Evolutionary conservation across 192 early-diverging fungal species (phyloP).

Genomic region (Rhizophagus prolifer): DNA sequence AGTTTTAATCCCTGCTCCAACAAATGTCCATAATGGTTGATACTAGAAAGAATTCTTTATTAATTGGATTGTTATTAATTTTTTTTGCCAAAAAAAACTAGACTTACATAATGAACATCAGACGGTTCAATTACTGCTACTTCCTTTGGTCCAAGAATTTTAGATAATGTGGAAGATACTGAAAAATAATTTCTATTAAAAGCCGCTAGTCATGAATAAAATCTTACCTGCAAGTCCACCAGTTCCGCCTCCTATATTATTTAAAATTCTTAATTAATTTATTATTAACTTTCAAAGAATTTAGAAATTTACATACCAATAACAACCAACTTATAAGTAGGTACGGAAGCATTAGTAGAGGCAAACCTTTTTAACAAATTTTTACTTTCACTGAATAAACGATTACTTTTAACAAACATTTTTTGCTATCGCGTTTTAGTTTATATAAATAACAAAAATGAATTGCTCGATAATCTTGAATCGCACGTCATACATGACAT

Average conservation of each 20-base stretch:
- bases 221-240: conserved; percentile 51
- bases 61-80: background rate
- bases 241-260: conserved; percentile 50
- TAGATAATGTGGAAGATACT: conserved; percentile 69
- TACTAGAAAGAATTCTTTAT: conserved; percentile 45
- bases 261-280: background rate
- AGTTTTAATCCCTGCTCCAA: conserved; percentile 81
- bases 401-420: background rate
- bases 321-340: conserved; percentile 56
- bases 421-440: background rate
- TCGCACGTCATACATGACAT: too few species aligned
- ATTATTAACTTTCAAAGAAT: background rate
- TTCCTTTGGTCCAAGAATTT: conserved; percentile 59
- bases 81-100: background rate
- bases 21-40: conserved; percentile 91
- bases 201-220: background rate
- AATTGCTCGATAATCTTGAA: too few species aligned
- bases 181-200: conserved; percentile 30
- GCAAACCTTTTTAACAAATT: background rate
- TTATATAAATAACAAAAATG: background rate
- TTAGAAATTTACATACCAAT: conserved; percentile 34
- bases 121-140: conserved; percentile 80
- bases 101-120: conserved; percentile 60
- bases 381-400: background rate
- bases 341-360: conserved; percentile 16